Evolutionary conservation across 83 land plant species (phyloP).

Genomic region (Thuja plicata): DNA sequence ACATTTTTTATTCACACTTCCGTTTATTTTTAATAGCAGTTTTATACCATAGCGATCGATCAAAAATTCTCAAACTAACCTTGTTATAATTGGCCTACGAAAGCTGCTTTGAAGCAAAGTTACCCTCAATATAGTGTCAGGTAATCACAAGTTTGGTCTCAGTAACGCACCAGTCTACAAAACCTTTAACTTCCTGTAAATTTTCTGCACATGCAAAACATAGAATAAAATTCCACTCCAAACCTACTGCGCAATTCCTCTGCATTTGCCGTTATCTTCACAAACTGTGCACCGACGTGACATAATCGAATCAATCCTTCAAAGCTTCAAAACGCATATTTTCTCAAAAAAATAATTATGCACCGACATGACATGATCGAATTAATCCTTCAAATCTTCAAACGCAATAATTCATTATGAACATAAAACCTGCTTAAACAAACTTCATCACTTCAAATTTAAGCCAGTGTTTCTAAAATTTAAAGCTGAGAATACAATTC

Average conservation of each 20-base stretch:
- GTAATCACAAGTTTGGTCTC: neutral
- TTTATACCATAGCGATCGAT: neutral
- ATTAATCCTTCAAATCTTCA: neutral
- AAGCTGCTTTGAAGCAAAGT: neutral
- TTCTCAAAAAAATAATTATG: neutral
- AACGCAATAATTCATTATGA: neutral
- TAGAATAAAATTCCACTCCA: neutral
- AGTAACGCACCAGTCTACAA: neutral
- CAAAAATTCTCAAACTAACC: neutral
- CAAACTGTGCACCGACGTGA: neutral
- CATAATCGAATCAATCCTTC: neutral
- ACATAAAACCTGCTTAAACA: neutral
- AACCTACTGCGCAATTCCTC: neutral
- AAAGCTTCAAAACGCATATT: neutral
- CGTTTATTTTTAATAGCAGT: neutral
- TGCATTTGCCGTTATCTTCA: neutral
- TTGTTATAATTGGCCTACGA: neutral
- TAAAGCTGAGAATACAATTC: neutral
- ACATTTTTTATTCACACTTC: neutral
- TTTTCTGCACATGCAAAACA: neutral
- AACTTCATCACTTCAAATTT: neutral
- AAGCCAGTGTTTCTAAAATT: neutral
- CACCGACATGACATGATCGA: neutral
- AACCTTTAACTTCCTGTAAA: neutral
- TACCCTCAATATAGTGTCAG: neutral